These are phyloP conservation scores for Auxenochlorella protothecoides DNA, from an alignment of 139 green algal genomes.

Conservation along the genomic window DNA sequence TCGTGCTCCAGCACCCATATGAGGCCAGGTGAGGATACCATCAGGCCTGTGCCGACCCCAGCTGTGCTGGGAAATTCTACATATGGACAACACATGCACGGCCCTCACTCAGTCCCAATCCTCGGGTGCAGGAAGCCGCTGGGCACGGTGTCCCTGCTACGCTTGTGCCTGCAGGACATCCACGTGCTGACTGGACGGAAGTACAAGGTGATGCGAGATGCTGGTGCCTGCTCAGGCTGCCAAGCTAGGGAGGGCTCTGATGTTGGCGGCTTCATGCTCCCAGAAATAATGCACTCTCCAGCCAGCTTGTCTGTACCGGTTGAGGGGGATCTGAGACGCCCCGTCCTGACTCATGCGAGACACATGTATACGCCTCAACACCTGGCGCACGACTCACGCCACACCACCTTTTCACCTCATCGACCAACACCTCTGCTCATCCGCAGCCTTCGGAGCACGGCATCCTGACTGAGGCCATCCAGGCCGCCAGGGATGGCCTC, in stretches of 20 bases:
- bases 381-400: too few species aligned
- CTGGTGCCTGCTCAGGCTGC: too few species aligned
- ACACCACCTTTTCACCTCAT: background rate
- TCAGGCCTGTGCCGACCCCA: background rate
- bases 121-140: background rate
- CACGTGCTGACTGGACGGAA: background rate
- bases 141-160: background rate
- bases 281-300: too few species aligned
- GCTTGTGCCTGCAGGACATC: background rate
- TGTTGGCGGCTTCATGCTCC: too few species aligned
- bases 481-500: background rate
- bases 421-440: background rate
- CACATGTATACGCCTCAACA: too few species aligned
- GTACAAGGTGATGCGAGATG: background rate
- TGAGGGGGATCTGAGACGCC: too few species aligned
- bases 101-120: background rate
- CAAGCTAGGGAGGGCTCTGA: too few species aligned
- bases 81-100: background rate
- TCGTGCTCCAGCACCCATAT: constrained; percentile 5
- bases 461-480: background rate
- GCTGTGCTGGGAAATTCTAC: background rate
- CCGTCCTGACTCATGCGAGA: too few species aligned
- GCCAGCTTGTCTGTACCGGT: too few species aligned
- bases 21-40: background rate
- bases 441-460: background rate